Evolutionary conservation across 148 eudicot species (phyloP), one percentile per base, ranked within the genome.

Genomic region (Nyssa sinensis): DNA sequence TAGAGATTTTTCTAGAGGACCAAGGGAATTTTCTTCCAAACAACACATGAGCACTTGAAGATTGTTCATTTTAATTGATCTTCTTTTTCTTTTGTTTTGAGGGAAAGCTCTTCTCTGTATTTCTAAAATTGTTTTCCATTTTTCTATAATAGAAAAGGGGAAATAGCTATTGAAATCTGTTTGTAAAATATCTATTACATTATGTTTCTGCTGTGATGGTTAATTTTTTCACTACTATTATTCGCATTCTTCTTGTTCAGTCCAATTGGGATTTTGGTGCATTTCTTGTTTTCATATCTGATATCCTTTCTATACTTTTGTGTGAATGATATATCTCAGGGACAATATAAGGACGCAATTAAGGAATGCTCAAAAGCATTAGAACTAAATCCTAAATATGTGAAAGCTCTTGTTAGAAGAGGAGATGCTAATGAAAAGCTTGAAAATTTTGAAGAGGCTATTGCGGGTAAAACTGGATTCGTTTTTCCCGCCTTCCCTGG

Each of bases 351-450:
- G 55, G 97, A 95, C 39, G 78, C 93, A 13, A 79, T 88, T 65
- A 92, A 92, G 81, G 97, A 92, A 70, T 92, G 94, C 77, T 85
- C 96, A 27, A 92, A 90, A 74, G 96, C 99, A 30, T 75, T 95
- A 71, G 97, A 95, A 64, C 84, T 90, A 31, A 92, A 92, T 78
- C 94, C 96, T 49, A 73, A 76, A 53, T 95, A 95, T 74, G 77
- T 85, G 30, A 95, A 95, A 78, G 94, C 94, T 47, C 83, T 92
- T 63, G 55, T 88, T 49, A 88, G 96, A 79, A 88, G 96, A 81
- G 99, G 79, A 53, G 97, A 95, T 72, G 99, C 96, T 67, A 85
- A 84, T 41, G 97, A 90, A 77, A 95, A 90, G 84, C 96, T 95
- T 79, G 97, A 92, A 71, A 90, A 91, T 75, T 95, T 81, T 85